Conservation (phyloP, 2,329 filamentous ascomycete genomes). For the Niveomyces coronatus region DNA sequence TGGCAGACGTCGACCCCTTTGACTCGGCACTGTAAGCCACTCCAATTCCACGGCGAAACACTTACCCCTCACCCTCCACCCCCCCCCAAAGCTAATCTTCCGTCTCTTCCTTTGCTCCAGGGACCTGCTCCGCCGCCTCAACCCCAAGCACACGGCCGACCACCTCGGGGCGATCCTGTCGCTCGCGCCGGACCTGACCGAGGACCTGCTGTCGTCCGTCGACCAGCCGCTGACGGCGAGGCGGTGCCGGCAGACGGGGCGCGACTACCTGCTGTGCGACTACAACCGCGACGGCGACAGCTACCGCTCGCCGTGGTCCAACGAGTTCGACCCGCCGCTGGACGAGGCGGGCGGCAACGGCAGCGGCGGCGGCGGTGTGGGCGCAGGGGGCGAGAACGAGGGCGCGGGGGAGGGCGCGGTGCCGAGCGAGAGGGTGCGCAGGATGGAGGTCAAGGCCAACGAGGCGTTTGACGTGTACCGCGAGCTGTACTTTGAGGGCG, state of each 20-base stretch:
- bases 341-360: constrained; percentile 46
- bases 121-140: constrained; percentile 94
- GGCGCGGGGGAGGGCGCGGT: constrained; percentile 68
- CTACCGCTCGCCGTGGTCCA: constrained; percentile 97
- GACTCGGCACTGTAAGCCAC: constrained; percentile 63
- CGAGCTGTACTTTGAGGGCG: constrained; percentile 94
- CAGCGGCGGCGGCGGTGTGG: constrained; percentile 37
- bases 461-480: constrained; percentile 95
- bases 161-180: constrained; percentile 85
- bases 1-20: constrained; percentile 53
- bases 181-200: constrained; percentile 83
- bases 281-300: constrained; percentile 99
- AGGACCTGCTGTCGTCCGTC: constrained; percentile 95
- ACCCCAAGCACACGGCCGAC: constrained; percentile 79
- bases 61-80: constrained; percentile 7
- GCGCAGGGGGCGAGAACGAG: constrained; percentile 42
- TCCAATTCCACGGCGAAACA: background rate
- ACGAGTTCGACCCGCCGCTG: constrained; percentile 90
- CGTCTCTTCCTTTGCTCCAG: constrained; percentile 33
- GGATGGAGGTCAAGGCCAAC: constrained; percentile 90
- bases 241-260: constrained; percentile 77
- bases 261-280: constrained; percentile 96
- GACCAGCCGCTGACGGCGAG: constrained; percentile 86
- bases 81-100: constrained; percentile 1
- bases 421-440: constrained; percentile 80